Base-by-base conservation (phyloP, 345 rosid genomes). In the Xanthoceras sorbifolium region DNA sequence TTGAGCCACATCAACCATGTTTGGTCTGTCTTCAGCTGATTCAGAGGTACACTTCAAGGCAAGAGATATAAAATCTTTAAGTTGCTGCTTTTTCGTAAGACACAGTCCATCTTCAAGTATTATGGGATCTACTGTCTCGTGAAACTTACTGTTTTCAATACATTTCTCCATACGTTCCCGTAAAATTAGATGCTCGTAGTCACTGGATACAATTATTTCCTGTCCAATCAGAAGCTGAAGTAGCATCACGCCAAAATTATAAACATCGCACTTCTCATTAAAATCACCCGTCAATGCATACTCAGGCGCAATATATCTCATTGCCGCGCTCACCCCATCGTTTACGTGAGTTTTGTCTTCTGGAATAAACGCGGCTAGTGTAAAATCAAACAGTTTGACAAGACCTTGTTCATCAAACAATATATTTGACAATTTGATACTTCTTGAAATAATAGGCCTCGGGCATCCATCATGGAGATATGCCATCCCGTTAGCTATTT, bases 1-100 rank as follows among this genome's bases (percentile, higher is more conserved):
- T 59, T 73, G 60, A 4, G 59, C 80, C 26, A 79, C 87, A 55
- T 77, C 63, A n/a, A 68, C 31, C 74, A 84, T 82, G 42, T 64
- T 28, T 36, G 82, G 87, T 64, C 82, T 74, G 3, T 71, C 36
- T 22, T 74, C 76, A 20, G 26, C 70, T 18, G 9, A n/a, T 0
- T 23, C 0, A 15, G 3, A 1, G 9, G 17, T 11, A 44, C 82
- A 84, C 20, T 23, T 42, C 36, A 62, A 18, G 2, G 26, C 5
- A 61, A 77, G 68, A 6, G 9, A 36, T 9, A 0, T 15, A 15
- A 77, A 64, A 15, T 8, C 71, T 40, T 70, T n/a, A 64, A 80
- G 1, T 28, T 77, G 76, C 48, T 36, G 42, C 18, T 32, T 34
- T 36, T n/a, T 72, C 8, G 2, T 4, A 12, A 12, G 59, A 79